Conservation (phyloP, 1,284 basidiomycete species). For the Rhizoctonia solani region DNA sequence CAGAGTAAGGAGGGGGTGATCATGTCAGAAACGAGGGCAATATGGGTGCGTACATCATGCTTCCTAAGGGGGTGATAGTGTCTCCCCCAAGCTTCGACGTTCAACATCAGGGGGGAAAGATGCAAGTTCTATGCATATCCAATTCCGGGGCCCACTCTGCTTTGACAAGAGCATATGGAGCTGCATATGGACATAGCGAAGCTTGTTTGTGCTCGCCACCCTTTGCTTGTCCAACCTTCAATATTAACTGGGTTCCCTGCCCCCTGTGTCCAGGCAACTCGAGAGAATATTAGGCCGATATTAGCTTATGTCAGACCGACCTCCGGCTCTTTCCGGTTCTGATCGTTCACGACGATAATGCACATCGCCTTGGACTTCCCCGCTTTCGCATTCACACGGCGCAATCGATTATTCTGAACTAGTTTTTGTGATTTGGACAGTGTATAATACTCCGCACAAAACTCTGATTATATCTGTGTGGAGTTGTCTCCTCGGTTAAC, state of each 20-base stretch:
- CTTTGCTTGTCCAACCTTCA: too few species aligned
- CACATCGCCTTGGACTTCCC: background rate
- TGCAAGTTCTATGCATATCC: background rate
- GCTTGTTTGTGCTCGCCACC: too few species aligned
- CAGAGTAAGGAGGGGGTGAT: too few species aligned
- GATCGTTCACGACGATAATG: background rate
- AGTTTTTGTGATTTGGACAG: background rate
- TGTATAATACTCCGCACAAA: background rate
- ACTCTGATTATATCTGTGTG: conserved; percentile 22
- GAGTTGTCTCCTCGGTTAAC: background rate
- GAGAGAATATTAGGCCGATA: background rate
- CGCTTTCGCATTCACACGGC: background rate
- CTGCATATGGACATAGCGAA: background rate
- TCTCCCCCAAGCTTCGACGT: too few species aligned
- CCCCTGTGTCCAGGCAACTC: background rate
- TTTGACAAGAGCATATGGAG: background rate
- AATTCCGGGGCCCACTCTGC: background rate
- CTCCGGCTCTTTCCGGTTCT: background rate
- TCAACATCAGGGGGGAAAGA: too few species aligned
- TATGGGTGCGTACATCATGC: too few species aligned
- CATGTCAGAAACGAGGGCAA: background rate
- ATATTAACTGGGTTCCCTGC: too few species aligned
- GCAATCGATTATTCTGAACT: background rate
- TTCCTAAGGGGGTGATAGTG: too few species aligned
- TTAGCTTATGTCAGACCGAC: background rate